phyloP scores from a whole-genome alignment of 495 filamentous ascomycete species.

The Lindgomyces ingoldianus region DNA sequence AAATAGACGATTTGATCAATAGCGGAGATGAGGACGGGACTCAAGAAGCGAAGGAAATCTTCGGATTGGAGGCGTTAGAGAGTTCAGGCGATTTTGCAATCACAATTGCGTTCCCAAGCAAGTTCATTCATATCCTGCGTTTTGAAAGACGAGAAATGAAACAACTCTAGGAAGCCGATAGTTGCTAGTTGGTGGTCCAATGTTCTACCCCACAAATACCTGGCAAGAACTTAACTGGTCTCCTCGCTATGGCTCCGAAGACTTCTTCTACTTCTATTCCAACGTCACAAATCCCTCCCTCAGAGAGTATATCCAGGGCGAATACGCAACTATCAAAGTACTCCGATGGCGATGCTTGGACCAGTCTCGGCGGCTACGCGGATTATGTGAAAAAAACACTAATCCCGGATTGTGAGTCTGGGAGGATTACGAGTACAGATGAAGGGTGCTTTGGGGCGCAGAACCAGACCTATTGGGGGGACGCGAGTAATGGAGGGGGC shows the following conservation, averaged over 20 bases:
- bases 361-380: conserved; percentile 52
- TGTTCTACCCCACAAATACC: conserved; percentile 51
- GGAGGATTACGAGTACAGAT: conserved; percentile 46
- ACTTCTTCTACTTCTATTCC: conserved; percentile 54
- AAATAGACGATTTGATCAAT: conserved; percentile 56
- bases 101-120: conserved; percentile 27
- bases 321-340: conserved; percentile 50
- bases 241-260: conserved; percentile 38
- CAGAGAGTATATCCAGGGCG: conserved; percentile 46
- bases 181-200: conserved; percentile 43
- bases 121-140: neutral
- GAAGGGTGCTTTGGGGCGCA: conserved; percentile 50
- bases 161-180: neutral
- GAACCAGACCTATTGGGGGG: conserved; percentile 47
- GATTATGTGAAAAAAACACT: conserved; percentile 51
- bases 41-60: conserved; percentile 57
- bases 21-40: conserved; percentile 50
- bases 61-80: conserved; percentile 60
- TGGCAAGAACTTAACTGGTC: conserved; percentile 56
- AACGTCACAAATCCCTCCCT: conserved; percentile 53
- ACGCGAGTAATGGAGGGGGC: conserved; percentile 40
- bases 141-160: neutral
- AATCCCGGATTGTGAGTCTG: conserved; percentile 47
- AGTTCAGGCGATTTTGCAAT: conserved; percentile 62
- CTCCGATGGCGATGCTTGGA: conserved; percentile 52